Evolutionary conservation across 352 stramenopile species (phyloP).

Genomic region (Phytophthora melonis): DNA sequence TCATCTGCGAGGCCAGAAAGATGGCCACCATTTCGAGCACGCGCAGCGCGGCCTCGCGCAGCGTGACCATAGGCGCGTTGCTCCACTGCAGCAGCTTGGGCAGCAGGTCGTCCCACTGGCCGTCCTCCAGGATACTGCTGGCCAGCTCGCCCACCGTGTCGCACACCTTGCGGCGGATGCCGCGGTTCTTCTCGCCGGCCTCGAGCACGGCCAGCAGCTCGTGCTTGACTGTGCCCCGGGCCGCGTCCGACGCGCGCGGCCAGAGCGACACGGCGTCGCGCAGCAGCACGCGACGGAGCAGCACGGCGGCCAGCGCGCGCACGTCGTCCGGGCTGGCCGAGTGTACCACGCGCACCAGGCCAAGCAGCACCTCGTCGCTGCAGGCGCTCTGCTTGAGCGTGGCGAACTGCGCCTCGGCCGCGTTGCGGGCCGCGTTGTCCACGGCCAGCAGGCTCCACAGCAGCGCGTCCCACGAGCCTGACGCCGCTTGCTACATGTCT

Average conservation of each 20-base stretch:
- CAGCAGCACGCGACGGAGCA: conserved; percentile 80
- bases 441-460: conserved; percentile 76
- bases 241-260: conserved; percentile 59
- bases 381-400: conserved; percentile 61
- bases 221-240: conserved; percentile 61
- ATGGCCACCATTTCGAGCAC: conserved; percentile 87
- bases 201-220: conserved; percentile 73
- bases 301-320: conserved; percentile 74
- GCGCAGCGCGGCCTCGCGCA: conserved; percentile 75
- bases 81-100: conserved; percentile 77
- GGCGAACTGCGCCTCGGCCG: conserved; percentile 68
- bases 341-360: conserved; percentile 68
- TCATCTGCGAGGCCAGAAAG: conserved; percentile 71
- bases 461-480: conserved; percentile 61
- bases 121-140: conserved; percentile 82
- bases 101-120: conserved; percentile 80
- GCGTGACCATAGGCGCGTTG: conserved; percentile 49
- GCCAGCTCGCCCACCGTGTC: conserved; percentile 87
- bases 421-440: conserved; percentile 79
- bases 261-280: conserved; percentile 84
- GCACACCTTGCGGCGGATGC: conserved; percentile 86
- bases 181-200: conserved; percentile 65
- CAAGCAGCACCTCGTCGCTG: conserved; percentile 66
- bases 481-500: neutral
- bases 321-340: conserved; percentile 70